Evolutionary conservation across 192 early-diverging fungal genomes (phyloP).

Genomic region (Coemansia guatemalensis): DNA sequence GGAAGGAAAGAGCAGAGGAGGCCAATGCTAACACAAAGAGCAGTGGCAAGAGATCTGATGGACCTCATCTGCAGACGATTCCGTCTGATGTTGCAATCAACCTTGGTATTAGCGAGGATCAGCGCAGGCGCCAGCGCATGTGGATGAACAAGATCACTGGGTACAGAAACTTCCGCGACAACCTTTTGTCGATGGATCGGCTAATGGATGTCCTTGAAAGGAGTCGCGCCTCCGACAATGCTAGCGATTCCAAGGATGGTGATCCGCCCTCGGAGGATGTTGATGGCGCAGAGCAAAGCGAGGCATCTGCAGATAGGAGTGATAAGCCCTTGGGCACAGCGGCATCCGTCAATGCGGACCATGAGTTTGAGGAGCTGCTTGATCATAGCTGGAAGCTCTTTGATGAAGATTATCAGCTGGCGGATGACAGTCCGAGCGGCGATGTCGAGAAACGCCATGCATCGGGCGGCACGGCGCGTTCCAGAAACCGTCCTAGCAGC

Average conservation of each 20-base stretch:
- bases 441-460: neutral
- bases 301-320: neutral
- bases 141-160: conserved; percentile 48
- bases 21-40: too few relatives aligned
- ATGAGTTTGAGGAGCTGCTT: conserved; percentile 45
- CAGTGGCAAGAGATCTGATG: too few relatives aligned
- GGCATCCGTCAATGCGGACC: conserved; percentile 17
- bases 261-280: neutral
- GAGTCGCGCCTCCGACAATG: conserved; percentile 1
- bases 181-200: conserved; percentile 33
- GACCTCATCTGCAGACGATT: too few relatives aligned
- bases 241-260: neutral
- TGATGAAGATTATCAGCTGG: conserved; percentile 22
- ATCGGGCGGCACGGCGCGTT: neutral
- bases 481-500: neutral
- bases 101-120: conserved; percentile 33
- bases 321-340: neutral
- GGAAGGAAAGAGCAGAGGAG: too few relatives aligned
- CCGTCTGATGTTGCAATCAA: conserved; percentile 12
- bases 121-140: conserved; percentile 36
- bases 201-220: conserved; percentile 20
- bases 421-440: neutral
- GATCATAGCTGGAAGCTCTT: conserved; percentile 39
- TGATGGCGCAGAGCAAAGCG: neutral
- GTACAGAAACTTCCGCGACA: conserved; percentile 32